Percentiles rank a stretch among this genome's conserved stretches.
These are phyloP conservation scores for Trichoderma endophyticum DNA, from an alignment of 2,329 filamentous ascomycete species.

Conservation along the genomic window DNA sequence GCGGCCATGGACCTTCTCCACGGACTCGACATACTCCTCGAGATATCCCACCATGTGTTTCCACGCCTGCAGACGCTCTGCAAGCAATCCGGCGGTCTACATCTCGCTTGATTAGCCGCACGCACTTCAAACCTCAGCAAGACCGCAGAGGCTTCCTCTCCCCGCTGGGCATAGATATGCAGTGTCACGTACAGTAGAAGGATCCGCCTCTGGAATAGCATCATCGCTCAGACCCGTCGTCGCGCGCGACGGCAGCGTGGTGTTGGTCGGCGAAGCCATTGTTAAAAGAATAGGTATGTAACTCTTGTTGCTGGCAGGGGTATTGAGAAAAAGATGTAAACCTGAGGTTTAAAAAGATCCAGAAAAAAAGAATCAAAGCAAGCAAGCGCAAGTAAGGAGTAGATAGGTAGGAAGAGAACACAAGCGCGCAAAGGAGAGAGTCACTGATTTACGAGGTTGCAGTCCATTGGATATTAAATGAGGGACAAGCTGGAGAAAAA, in stretches of 20 bases:
- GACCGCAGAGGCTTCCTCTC: neutral
- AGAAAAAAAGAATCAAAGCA: neutral
- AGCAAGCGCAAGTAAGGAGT: neutral
- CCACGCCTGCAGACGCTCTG: conserved; percentile 88
- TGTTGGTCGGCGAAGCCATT: conserved; percentile 30
- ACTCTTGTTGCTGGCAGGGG: neutral
- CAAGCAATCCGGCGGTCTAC: conserved; percentile 74
- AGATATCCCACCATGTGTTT: conserved; percentile 91
- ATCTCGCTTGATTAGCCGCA: neutral
- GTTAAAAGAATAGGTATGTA: neutral
- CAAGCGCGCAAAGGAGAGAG: neutral
- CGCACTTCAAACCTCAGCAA: neutral
- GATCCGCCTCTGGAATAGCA: conserved; percentile 56
- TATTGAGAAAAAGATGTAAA: neutral
- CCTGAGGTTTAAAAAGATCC: neutral
- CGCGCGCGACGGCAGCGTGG: conserved; percentile 44
- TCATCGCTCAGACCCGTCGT: conserved; percentile 52
- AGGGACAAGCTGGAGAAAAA: neutral
- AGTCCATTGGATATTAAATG: neutral
- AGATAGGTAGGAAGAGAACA: neutral
- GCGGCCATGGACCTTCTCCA: conserved; percentile 80
- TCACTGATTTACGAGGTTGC: neutral
- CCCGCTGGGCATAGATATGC: neutral
- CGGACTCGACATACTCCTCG: conserved; percentile 81
- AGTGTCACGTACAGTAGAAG: conserved; percentile 49